Evolutionary conservation across 2,329 filamentous ascomycete species (phyloP), one percentile per base, ranked within the genome.

Genomic region (Purpureocillium takamizusanense): DNA sequence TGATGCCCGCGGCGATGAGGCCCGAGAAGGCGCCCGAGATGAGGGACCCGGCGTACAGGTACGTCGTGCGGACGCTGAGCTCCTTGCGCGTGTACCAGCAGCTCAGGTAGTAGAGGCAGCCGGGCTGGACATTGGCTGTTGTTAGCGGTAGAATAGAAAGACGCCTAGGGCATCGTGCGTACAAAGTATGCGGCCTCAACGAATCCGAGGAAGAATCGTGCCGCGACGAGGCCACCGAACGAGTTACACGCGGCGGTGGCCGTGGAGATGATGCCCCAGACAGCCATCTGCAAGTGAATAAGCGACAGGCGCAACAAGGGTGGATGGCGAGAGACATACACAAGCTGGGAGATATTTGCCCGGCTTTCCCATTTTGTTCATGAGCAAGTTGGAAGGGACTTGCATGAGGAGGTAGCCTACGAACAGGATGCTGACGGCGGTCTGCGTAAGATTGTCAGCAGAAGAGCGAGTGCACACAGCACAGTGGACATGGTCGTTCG

Each of bases 11-110:
- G 2, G 74, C 69, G 29, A 81, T 73, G 8, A 81, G 57, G 2
- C 80, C 82, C 0, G 80, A 83, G 50, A 87, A 86, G 2, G 83
- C 82, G 4, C 81, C 81, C 1, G 78, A 81, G 15, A 87, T 72
- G 21, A 86, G 64, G 0, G 78, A 77, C 0, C 81, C 83, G 0
- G 78, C 76, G 54, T 83, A 84, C 7, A 85, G 66, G 15, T 81
- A 62, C 2, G 78, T 77, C 12, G 76, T 83, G 9, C 80, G 69
- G n/a, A 82, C 61, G 9, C 73, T 76, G 2, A 84, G 65, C 53
- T 84, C 83, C 45, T 77, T 76, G 33, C 81, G 70, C 0, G 78
- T 85, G 49, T 86, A 86, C 81, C 81, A 85, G 38, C 66, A 70
- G 41, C 62, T 67, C 29, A 83, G 65, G 46, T 76, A 82, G 60